Conservation (phyloP, 148 eudicot species). For the Silene uniflora region DNA sequence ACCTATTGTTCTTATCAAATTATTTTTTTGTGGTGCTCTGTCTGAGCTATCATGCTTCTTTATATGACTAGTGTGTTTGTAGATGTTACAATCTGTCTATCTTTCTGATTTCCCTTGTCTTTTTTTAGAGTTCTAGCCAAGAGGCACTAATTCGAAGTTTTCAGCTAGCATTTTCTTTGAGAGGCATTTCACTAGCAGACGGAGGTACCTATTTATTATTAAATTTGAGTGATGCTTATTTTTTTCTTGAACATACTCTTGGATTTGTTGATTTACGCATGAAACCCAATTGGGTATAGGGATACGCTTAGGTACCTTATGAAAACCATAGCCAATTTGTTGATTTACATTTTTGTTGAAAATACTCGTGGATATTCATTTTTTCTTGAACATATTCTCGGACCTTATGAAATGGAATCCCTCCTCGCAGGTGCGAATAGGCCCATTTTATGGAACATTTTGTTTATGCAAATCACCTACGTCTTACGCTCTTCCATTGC, state of each 20-base stretch:
- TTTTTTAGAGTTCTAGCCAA: conserved; percentile 65
- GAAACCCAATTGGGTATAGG: too few relatives aligned
- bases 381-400: neutral
- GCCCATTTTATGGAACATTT: neutral
- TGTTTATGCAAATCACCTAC: neutral
- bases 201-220: conserved; percentile 50
- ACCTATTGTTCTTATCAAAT: too few relatives aligned
- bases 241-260: neutral
- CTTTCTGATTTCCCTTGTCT: conserved; percentile 10
- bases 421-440: neutral
- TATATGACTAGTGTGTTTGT: neutral
- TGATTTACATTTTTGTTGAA: too few relatives aligned
- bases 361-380: too few relatives aligned
- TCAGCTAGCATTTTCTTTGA: conserved; percentile 91
- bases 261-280: neutral
- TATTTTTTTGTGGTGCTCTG: neutral
- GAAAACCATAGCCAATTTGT: too few relatives aligned
- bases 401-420: neutral
- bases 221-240: neutral
- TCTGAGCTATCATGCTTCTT: neutral
- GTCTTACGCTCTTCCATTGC: conserved; percentile 9
- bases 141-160: conserved; percentile 86
- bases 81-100: conserved; percentile 2
- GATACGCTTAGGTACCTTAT: too few relatives aligned
- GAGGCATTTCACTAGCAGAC: conserved; percentile 61